Percentiles rank a stretch among this genome's conserved stretches.
Evolutionary conservation across 306 rosid genomes (phyloP).

Genomic region (Fragaria iinumae): DNA sequence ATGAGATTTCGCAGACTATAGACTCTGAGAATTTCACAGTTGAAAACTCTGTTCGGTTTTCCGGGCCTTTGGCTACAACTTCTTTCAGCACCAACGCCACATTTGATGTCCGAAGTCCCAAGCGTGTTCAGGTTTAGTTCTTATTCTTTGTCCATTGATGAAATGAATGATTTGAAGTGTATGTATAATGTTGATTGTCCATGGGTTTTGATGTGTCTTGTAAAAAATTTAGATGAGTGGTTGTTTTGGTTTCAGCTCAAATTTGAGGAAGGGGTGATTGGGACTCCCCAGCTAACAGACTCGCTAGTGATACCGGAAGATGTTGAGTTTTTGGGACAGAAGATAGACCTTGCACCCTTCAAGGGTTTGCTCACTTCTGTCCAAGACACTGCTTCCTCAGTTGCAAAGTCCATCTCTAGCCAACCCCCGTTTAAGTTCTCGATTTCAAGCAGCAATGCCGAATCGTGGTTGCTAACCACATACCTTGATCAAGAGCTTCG

Average conservation of each 20-base stretch:
- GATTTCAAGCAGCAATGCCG: constrained; percentile 48
- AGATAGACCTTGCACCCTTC: constrained; percentile 71
- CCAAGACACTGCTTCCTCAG: constrained; percentile 80
- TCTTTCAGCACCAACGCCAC: constrained; percentile 83
- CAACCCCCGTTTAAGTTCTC: constrained; percentile 78
- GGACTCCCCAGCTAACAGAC: constrained; percentile 91
- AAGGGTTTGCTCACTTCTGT: constrained; percentile 65
- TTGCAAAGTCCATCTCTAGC: constrained; percentile 64
- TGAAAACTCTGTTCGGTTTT: constrained; percentile 76
- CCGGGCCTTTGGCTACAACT: constrained; percentile 78
- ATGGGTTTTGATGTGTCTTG: neutral
- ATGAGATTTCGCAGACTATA: constrained; percentile 86
- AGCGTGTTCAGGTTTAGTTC: constrained; percentile 69
- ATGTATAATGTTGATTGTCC: neutral
- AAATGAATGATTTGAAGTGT: neutral
- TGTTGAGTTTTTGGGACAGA: constrained; percentile 80
- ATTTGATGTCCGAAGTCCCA: constrained; percentile 83
- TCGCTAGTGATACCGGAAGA: constrained; percentile 81
- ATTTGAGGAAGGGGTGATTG: constrained; percentile 82
- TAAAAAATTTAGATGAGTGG: neutral
- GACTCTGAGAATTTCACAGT: constrained; percentile 62
- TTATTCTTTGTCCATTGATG: neutral
- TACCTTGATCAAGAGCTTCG: constrained; percentile 83
- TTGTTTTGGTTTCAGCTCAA: constrained; percentile 49
- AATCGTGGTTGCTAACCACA: constrained; percentile 86